Conservation (phyloP, 805 yeast genomes). For the Clavispora fructus region DNA sequence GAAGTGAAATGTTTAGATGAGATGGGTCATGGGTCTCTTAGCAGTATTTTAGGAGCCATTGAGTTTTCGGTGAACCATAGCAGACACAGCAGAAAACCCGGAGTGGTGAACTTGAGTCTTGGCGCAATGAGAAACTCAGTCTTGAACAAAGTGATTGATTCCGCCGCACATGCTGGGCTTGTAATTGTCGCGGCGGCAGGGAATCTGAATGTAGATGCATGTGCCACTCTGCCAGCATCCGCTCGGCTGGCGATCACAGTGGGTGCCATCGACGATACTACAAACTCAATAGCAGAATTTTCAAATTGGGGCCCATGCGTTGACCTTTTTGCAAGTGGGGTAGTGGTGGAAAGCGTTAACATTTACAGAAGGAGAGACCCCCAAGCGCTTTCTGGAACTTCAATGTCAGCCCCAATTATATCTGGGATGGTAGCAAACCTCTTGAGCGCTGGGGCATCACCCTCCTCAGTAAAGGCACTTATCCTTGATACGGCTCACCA, state of each 20-base stretch:
- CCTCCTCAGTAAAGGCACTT: conserved; percentile 6
- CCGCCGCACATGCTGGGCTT: conserved; percentile 69
- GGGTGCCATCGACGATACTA: conserved; percentile 79
- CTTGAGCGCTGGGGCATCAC: conserved; percentile 11
- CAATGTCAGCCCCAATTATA: conserved; percentile 15
- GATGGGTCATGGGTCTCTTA: conserved; percentile 65
- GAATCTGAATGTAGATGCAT: conserved; percentile 71
- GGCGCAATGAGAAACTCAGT: conserved; percentile 68
- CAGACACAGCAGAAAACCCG: conserved; percentile 24
- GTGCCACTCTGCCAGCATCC: conserved; percentile 82
- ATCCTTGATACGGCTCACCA: conserved; percentile 9
- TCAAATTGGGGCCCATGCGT: conserved; percentile 96
- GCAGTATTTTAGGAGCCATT: conserved; percentile 60
- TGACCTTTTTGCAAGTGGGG: conserved; percentile 81
- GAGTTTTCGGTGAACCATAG: conserved; percentile 65
- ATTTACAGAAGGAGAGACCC: conserved; percentile 18
- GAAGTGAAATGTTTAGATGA: conserved; percentile 72
- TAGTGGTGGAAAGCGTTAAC: conserved; percentile 54
- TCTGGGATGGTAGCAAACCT: conserved; percentile 14
- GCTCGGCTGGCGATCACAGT: conserved; percentile 69
- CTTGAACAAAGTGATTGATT: conserved; percentile 69
- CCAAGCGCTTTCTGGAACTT: conserved; percentile 11
- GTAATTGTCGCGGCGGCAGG: conserved; percentile 84
- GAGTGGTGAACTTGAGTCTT: conserved; percentile 75
- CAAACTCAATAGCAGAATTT: conserved; percentile 67